Evolutionary conservation across 2,329 filamentous ascomycete species (phyloP), one percentile per base, ranked within the genome.

Genomic region (Phoma sp.): DNA sequence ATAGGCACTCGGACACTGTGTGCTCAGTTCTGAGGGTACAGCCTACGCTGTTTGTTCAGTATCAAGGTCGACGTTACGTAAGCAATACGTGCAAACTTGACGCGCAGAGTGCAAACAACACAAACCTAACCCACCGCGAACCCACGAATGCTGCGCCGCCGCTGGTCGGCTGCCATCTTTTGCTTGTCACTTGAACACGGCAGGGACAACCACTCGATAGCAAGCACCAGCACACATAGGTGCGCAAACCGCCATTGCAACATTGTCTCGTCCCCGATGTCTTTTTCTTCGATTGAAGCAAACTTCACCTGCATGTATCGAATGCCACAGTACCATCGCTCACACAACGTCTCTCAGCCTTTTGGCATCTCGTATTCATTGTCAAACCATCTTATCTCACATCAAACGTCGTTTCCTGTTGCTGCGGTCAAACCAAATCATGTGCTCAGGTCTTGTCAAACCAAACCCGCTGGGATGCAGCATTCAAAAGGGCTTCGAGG

Each of bases 181-280:
- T 51, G 57, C 50, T 57, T 65, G 61, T 58, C 62, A 55, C 49
- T 59, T 61, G 55, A 51, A 56, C 43, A 57, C 55, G 58, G 62
- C 52, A 64, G 25, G 54, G 57, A 58, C 64, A 68, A 59, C 35
- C 38, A 55, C 46, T 39, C 47, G 43, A 56, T 62, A 70, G 69
- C 69, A 71, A 73, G 63, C 67, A 61, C 57, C 63, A 62, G 57
- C 66, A 62, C 58, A 56, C 35, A 46, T 21, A 65, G 66, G 66
- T 69, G 64, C 65, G 63, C 63, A 65, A 59, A 55, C 51, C 43
- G 52, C 58, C 59, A 52, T 32, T 61, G 51, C 36, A 37, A 50
- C 31, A 27, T 31, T 33, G 35, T 21, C 31, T 8, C 49, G 33
- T 47, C 33, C 21, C 46, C 32, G 38, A 38, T 44, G 46, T 33